Conservation (phyloP, 352 stramenopile genomes). For the Phytophthora tubulina region DNA sequence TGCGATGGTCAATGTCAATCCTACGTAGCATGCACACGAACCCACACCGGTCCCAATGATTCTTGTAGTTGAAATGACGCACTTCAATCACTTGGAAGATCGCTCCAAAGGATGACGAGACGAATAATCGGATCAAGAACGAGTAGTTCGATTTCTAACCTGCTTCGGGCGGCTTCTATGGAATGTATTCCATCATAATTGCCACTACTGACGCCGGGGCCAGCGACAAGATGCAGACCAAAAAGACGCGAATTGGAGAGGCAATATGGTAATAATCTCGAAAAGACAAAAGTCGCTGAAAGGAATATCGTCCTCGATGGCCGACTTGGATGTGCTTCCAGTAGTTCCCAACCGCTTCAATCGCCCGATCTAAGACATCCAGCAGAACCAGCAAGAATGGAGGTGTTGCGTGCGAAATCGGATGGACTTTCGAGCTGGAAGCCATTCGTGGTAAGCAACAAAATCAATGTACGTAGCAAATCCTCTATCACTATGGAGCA, state of each 20-base stretch:
- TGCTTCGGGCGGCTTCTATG: neutral
- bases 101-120: neutral
- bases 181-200: neutral
- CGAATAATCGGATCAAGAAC: slow-evolving; percentile 1
- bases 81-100: slow-evolving; percentile 3
- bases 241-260: neutral
- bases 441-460: too few species aligned
- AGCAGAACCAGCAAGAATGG: too few species aligned
- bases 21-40: slow-evolving; percentile 17
- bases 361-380: too few species aligned
- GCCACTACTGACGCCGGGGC: neutral
- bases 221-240: neutral
- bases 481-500: too few species aligned
- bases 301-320: neutral
- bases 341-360: neutral
- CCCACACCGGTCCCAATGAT: neutral
- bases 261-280: neutral
- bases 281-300: neutral
- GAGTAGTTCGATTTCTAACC: slow-evolving; percentile 7
- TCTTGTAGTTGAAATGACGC: neutral
- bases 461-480: too few species aligned
- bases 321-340: neutral
- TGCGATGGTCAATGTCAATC: slow-evolving; percentile 17
- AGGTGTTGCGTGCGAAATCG: too few species aligned
- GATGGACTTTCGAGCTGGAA: too few species aligned